Evolutionary conservation across 345 rosid species (phyloP).

Genomic region (Rubroshorea leprosula): DNA sequence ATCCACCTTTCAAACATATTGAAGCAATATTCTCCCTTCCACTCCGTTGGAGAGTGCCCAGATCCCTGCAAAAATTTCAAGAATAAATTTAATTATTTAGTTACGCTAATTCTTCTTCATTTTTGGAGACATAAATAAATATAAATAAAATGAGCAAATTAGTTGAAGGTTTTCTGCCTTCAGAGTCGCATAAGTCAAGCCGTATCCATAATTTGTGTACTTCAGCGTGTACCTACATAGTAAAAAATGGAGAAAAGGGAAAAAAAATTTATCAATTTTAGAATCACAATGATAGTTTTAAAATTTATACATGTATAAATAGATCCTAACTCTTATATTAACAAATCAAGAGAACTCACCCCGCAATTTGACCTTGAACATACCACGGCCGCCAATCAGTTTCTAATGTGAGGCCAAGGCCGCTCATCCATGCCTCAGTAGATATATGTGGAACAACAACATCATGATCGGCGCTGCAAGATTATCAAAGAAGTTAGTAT

Average conservation of each 20-base stretch:
- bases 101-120: neutral
- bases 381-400: constrained; percentile 4
- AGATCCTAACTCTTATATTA: too few species aligned
- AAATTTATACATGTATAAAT: too few species aligned
- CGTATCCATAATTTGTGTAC: neutral
- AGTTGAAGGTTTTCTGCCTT: neutral
- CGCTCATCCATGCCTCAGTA: neutral
- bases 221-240: neutral
- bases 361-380: neutral
- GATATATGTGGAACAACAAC: neutral
- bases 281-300: neutral
- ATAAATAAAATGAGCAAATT: neutral
- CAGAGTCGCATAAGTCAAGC: neutral
- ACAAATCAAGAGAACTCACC: neutral
- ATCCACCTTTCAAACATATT: constrained; percentile 17
- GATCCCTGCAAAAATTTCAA: neutral
- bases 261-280: neutral
- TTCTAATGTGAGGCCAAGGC: neutral
- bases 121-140: neutral
- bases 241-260: neutral
- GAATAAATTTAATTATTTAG: neutral
- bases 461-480: neutral
- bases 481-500: neutral
- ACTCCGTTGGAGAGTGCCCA: constrained; percentile 15
- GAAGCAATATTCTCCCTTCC: constrained; percentile 13